Base-by-base conservation (phyloP, 805 yeast species). In the Torulaspora indica region DNA sequence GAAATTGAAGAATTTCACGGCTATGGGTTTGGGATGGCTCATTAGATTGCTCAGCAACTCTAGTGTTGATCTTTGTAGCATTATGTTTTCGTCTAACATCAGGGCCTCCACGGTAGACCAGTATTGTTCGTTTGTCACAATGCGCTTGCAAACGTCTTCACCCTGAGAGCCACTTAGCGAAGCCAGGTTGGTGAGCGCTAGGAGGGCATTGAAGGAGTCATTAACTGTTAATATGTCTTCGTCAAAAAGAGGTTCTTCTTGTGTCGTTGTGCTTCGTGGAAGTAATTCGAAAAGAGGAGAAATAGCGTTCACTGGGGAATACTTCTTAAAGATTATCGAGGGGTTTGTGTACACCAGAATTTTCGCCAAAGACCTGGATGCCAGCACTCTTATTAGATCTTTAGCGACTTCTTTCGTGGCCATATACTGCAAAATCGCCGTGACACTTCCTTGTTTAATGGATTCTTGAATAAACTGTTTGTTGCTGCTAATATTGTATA, bases 111-210 rank as follows among this genome's bases (percentile, higher is more conserved):
- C 68, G 22, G 68, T 69, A 0, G 69, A 53, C 75, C 81, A 78
- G 38, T 71, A 66, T 5, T 67, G 59, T 3, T 67, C 60, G 35
- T 64, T 60, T 4, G 72, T 64, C 9, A 49, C 54, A 17, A 53
- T 56, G 23, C 51, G 49, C 29, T 39, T 60, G 44, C 57, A 63
- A 30, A 61, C 67, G 22, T 73, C 64, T 8, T 72, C 70, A 28
- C 70, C 61, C 10, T 61, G 62, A 4, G 70, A 67, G 8, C 68
- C 68, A 34, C 67, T 68, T 1, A 71, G 47, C 0, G 86, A 72
- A 0, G 87, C 76, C 6, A 82, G 51, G 60, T 85, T 85, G 1
- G 91, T 85, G 23, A 85, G 68, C 0, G 90, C 86, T 17, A 81
- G 57, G 31, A 85, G 63, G 0, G 81, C 67, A 53, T 80, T 83